Conservation (phyloP, 208 protist species). For the Blastocrithidia nonstop region DNA sequence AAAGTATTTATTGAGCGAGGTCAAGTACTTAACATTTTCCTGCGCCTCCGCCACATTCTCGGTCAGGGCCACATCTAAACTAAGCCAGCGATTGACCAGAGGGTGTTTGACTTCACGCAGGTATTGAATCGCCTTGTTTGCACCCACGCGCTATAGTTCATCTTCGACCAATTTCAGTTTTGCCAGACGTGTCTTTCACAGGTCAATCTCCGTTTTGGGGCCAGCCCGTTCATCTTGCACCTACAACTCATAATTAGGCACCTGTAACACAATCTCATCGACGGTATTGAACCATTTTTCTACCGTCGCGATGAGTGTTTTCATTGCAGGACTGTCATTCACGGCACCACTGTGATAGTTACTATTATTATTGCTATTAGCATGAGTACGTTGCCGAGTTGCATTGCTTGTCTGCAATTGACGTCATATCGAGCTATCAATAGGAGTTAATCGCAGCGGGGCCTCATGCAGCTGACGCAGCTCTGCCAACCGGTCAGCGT, state of each 20-base stretch:
- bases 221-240: constrained; percentile 80
- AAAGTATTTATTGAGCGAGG: constrained; percentile 92
- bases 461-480: constrained; percentile 78
- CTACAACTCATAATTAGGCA: constrained; percentile 83
- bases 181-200: constrained; percentile 88
- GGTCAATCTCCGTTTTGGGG: constrained; percentile 88
- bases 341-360: constrained; percentile 59
- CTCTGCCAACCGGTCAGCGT: constrained; percentile 81
- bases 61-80: constrained; percentile 81
- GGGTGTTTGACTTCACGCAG: constrained; percentile 71
- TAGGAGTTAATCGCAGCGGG: constrained; percentile 22
- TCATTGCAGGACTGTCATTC: constrained; percentile 57
- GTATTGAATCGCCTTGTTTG: constrained; percentile 77
- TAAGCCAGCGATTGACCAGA: constrained; percentile 76
- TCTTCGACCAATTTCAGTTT: constrained; percentile 87
- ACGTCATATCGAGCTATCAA: constrained; percentile 59
- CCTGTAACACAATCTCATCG: constrained; percentile 38
- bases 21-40: constrained; percentile 97
- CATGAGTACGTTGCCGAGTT: not conserved
- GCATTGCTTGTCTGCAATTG: constrained; percentile 59
- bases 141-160: constrained; percentile 65
- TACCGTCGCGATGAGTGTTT: constrained; percentile 41
- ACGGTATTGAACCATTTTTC: constrained; percentile 70
- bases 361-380: not conserved
- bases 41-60: constrained; percentile 94